These are phyloP conservation scores for Kwoniella heveanensis DNA, from an alignment of 768 basidiomycete species.

Conservation along the genomic window DNA sequence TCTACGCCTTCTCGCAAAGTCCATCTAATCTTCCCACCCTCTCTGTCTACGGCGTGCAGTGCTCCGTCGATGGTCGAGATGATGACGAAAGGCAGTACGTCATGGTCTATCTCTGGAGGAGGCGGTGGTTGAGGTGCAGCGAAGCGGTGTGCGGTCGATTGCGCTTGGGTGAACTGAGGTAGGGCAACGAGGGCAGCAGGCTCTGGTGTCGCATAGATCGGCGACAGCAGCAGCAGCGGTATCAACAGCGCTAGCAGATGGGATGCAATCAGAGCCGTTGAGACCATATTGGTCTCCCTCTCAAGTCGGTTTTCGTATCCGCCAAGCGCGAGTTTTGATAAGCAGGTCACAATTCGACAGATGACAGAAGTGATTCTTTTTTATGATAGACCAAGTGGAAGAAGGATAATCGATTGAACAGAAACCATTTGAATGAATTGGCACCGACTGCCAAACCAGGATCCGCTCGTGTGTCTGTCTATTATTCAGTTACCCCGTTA, in stretches of 20 bases:
- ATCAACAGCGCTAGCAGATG: slow-evolving; percentile 34
- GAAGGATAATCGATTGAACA: background rate
- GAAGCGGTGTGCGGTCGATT: slow-evolving; percentile 2
- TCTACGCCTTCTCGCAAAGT: slow-evolving; percentile 68
- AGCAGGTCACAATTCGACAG: background rate
- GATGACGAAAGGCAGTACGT: slow-evolving; percentile 79
- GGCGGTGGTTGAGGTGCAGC: slow-evolving; percentile 7
- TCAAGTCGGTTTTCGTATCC: background rate
- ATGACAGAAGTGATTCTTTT: background rate
- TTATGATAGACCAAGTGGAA: background rate
- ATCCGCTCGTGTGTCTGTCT: background rate
- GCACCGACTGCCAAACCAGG: background rate
- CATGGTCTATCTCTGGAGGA: slow-evolving; percentile 59
- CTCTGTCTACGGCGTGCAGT: slow-evolving; percentile 88
- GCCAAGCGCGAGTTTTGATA: background rate
- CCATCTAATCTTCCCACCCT: slow-evolving; percentile 81
- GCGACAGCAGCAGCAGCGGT: slow-evolving; percentile 29
- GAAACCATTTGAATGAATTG: slow-evolving; percentile 2
- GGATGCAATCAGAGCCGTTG: slow-evolving; percentile 15
- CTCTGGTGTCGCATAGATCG: slow-evolving; percentile 27
- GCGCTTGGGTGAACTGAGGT: slow-evolving; percentile 18
- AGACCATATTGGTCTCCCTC: slow-evolving; percentile 9
- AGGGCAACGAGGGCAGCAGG: slow-evolving; percentile 46
- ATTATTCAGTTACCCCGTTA: too few species aligned
- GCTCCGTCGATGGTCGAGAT: slow-evolving; percentile 92